A percentile compares a stretch with the other conserved stretches of the same genome.
Conservation (phyloP, 192 early-diverging fungal genomes). For the Coemansia sp. region DNA sequence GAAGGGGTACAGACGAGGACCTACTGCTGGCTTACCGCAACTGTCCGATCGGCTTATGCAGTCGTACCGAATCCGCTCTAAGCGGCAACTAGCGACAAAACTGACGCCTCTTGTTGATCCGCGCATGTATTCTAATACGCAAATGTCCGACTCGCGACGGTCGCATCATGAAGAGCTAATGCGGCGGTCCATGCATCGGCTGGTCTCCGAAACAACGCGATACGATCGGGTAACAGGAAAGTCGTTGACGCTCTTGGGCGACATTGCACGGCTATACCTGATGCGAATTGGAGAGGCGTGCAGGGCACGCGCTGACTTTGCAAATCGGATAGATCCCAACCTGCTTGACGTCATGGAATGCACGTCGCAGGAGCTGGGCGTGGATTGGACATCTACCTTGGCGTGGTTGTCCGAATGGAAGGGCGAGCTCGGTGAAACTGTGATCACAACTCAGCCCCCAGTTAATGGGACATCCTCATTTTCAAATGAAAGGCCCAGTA, state of each 20-base stretch:
- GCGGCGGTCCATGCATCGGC: conserved; percentile 43
- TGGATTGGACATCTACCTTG: conserved; percentile 27
- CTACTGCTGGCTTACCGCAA: neutral
- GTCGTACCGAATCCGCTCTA: neutral
- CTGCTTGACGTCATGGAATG: conserved; percentile 29
- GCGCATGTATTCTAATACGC: conserved; percentile 18
- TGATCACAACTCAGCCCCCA: too few species aligned
- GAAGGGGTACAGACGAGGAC: neutral
- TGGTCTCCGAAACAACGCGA: conserved; percentile 44
- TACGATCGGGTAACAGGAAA: conserved; percentile 40
- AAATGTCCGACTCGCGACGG: conserved; percentile 7
- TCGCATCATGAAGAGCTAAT: conserved; percentile 40
- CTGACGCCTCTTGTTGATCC: conserved; percentile 24
- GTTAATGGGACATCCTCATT: neutral
- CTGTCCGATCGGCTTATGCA: conserved; percentile 7
- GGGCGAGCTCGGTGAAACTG: conserved; percentile 18
- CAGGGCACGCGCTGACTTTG: conserved; percentile 42
- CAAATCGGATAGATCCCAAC: conserved; percentile 40
- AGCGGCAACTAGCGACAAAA: conserved; percentile 5
- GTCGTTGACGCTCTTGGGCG: conserved; percentile 35
- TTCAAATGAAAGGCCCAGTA: neutral
- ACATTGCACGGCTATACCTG: conserved; percentile 43
- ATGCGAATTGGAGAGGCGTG: conserved; percentile 48
- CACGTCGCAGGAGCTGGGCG: conserved; percentile 23
- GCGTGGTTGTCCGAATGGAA: conserved; percentile 42